Evolutionary conservation across 805 yeast species (phyloP).

Genomic region (Debaryomyces hansenii): DNA sequence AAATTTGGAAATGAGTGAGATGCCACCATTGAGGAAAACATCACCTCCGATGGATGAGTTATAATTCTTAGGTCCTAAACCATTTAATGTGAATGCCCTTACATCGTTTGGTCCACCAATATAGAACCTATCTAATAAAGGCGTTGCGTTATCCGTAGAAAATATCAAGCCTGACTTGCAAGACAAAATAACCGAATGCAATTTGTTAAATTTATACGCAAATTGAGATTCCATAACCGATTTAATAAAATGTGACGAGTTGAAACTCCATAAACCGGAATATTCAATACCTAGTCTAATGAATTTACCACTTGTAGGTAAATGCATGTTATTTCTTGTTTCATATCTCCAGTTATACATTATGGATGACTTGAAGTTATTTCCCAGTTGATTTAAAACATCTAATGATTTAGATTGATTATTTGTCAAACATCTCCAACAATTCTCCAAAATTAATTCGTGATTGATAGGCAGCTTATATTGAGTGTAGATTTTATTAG

Average conservation of each 20-base stretch:
- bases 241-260: constrained; percentile 40
- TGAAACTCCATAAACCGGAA: constrained; percentile 28
- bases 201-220: constrained; percentile 20
- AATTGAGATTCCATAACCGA: constrained; percentile 39
- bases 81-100: constrained; percentile 51
- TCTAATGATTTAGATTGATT: constrained; percentile 27
- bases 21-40: constrained; percentile 45
- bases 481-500: constrained; percentile 41
- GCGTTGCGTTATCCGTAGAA: constrained; percentile 24
- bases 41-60: constrained; percentile 55
- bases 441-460: constrained; percentile 48
- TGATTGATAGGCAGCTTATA: constrained; percentile 39
- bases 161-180: constrained; percentile 34
- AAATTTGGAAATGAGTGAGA: constrained; percentile 42
- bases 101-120: constrained; percentile 63
- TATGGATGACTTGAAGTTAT: constrained; percentile 45
- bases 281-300: constrained; percentile 37
- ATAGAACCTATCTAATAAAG: constrained; percentile 52
- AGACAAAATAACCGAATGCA: constrained; percentile 24
- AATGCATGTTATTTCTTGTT: constrained; percentile 40
- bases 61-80: constrained; percentile 55
- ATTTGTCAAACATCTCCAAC: constrained; percentile 38
- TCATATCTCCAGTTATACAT: constrained; percentile 43
- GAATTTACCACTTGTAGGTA: constrained; percentile 45
- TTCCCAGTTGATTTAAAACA: constrained; percentile 43